Evolutionary conservation across 345 rosid species (phyloP), one percentile per base, ranked within the genome.

Genomic region (Tarenaya hassleriana): DNA sequence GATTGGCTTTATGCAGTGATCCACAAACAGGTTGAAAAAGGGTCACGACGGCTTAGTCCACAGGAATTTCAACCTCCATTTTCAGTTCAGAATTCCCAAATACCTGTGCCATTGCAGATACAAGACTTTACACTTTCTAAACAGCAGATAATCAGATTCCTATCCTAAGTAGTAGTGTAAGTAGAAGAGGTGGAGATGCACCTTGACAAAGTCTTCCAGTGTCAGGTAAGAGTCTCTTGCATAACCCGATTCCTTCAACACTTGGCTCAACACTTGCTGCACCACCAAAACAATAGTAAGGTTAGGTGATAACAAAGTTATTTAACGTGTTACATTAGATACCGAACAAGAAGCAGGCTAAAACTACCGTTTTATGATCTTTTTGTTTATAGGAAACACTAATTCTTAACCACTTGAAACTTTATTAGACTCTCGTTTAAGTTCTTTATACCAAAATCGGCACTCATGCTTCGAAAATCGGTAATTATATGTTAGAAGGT

Each of bases 41-140:
- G n/a, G n/a, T n/a, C n/a, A n/a, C n/a, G 1, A 12, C 3, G 40
- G 47, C 41, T 74, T 71, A 81, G 55, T 87, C 96, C 56, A 81
- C 94, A 1, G 80, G 94, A 61, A 83, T 83, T 73, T 87, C 96
- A 16, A 79, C 89, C 58, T 87, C 84, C 89, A 81, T 77, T 70
- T 74, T 76, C 56, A 81, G 61, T 61, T 44, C 77, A 24, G 77
- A 48, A 69, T 69, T 70, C 29, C 85, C 82, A 32, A 87, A 79
- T 73, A 81, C 70, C 96, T 79, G 87, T 45, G 35, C 47, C 37
- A 15, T 7, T 45, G n/a, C 4, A 43, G 27, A 43, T 5, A 9
- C 55, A 56, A 35, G 20, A 31, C 15, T 16, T 10, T 15, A 48
- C 40, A 63, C 44, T 39, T 38, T 52, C 56, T n/a, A n/a, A n/a